Evolutionary conservation across 805 yeast species (phyloP), one percentile per base, ranked within the genome.

Genomic region (Nakazawaea laoshanensis): DNA sequence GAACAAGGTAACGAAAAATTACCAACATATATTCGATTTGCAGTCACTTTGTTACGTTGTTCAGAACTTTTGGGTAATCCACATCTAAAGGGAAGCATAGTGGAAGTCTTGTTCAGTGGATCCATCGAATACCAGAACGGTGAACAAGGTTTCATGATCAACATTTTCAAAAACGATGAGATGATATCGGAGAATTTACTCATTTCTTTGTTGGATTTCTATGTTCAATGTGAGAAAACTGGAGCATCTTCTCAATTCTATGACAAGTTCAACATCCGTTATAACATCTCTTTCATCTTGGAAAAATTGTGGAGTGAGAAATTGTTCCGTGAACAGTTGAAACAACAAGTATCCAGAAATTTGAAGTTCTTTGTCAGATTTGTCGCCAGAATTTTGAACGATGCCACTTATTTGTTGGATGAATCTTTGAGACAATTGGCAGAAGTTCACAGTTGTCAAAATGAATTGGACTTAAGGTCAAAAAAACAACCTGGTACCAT

Each of bases 161-260:
- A 66, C 5, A 64, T 79, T 6, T 76, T 86, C 53, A 76, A 69
- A 45, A 60, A 74, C 8, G 77, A 86, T 46, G 67, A 70, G 33
- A 47, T 80, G 15, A 79, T 86, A 2, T 57, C 61, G 19, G 63
- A 76, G 24, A 75, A 87, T 51, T 52, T 92, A 41, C 61, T 92
- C 37, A 87, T 84, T 47, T 82, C 95, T 1, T 65, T 92, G 36
- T 67, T 92, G 56, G 94, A 86, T 46, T 82, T 87, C 41, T 92
- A 89, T 53, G 95, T 92, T 22, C 85, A 84, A 67, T 88, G 89
- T 32, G 99, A 92, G 53, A 87, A 84, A 48, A 92, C 98, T 0
- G 98, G 98, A 7, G 81, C 96, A 2, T 78, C 89, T 6, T 77
- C 94, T 0, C 97, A 92, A 56, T 92, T 89, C 51, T 89, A 89